Percentiles rank a stretch among this genome's conserved stretches.
Evolutionary conservation across 164 flowering plant species (phyloP).

Genomic region (Taxillus chinensis): DNA sequence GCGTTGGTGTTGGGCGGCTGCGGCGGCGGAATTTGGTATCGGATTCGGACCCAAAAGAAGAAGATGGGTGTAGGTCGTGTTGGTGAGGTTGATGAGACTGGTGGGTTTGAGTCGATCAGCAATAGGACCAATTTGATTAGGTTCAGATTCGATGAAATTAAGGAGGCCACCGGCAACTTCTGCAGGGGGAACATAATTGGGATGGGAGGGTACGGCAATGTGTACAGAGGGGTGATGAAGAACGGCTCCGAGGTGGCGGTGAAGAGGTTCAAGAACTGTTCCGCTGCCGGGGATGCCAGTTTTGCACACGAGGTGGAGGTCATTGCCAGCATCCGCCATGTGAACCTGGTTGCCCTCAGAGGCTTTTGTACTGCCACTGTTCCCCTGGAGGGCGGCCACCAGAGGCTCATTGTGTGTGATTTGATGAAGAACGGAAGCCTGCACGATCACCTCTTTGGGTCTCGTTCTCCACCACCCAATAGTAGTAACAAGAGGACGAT

Average conservation of each 20-base stretch:
- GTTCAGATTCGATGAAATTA: slow-evolving; percentile 63
- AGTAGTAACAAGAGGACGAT: slow-evolving; percentile 10
- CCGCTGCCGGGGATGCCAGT: slow-evolving; percentile 59
- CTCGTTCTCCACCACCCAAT: neutral
- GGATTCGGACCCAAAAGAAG: slow-evolving; percentile 9
- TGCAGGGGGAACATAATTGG: slow-evolving; percentile 62
- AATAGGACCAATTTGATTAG: slow-evolving; percentile 45
- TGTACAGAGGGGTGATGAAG: slow-evolving; percentile 52
- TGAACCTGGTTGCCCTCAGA: slow-evolving; percentile 47
- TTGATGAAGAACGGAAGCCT: slow-evolving; percentile 73
- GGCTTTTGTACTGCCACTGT: slow-evolving; percentile 58
- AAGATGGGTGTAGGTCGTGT: slow-evolving; percentile 7
- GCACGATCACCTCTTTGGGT: slow-evolving; percentile 61
- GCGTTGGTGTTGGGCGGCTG: slow-evolving; percentile 13
- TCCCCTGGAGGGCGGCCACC: slow-evolving; percentile 70
- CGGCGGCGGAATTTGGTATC: slow-evolving; percentile 28
- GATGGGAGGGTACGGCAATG: slow-evolving; percentile 84
- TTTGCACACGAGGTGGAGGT: slow-evolving; percentile 61
- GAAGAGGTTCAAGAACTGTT: slow-evolving; percentile 83
- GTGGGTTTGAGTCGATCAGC: slow-evolving; percentile 39
- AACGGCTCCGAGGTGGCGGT: slow-evolving; percentile 77
- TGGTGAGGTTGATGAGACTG: slow-evolving; percentile 12
- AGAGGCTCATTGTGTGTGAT: slow-evolving; percentile 82
- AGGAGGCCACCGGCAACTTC: slow-evolving; percentile 59
- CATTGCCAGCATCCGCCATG: slow-evolving; percentile 57